These are phyloP conservation scores for Saxispiralis lemnorum DNA, from an alignment of 495 filamentous ascomycete genomes.

Conservation along the genomic window DNA sequence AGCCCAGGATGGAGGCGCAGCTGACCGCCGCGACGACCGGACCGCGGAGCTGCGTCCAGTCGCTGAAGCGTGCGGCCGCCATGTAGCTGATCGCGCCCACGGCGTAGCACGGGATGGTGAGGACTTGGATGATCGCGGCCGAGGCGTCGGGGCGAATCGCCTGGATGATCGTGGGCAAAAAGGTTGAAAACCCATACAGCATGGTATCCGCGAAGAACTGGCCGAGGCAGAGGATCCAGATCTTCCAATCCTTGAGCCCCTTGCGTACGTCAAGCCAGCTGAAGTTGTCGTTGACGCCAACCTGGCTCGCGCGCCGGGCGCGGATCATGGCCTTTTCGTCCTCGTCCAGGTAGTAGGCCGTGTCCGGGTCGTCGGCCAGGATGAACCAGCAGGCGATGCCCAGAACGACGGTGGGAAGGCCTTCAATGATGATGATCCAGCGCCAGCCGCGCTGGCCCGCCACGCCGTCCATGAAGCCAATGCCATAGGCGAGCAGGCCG, in stretches of 20 bases:
- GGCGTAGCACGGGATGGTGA: conserved; percentile 64
- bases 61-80: conserved; percentile 40
- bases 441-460: conserved; percentile 43
- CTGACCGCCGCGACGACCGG: conserved; percentile 42
- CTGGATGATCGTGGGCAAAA: conserved; percentile 62
- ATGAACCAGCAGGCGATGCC: conserved; percentile 42
- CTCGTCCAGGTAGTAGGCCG: conserved; percentile 18
- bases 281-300: conserved; percentile 17
- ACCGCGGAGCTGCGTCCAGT: conserved; percentile 42
- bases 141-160: conserved; percentile 42
- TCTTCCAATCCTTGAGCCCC: conserved; percentile 42
- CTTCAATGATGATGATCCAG: conserved; percentile 56
- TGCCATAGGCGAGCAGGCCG: conserved; percentile 54
- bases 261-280: conserved; percentile 35
- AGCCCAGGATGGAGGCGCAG: conserved; percentile 45
- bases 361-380: conserved; percentile 42
- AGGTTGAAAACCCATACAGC: conserved; percentile 59
- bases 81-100: conserved; percentile 52
- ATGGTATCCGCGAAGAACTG: conserved; percentile 30
- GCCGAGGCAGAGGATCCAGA: conserved; percentile 36
- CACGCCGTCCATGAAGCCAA: conserved; percentile 54
- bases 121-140: conserved; percentile 45
- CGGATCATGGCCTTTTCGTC: conserved; percentile 10
- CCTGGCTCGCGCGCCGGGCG: neutral
- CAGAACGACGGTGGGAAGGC: conserved; percentile 43